Evolutionary conservation across 2,329 filamentous ascomycete species (phyloP).

Genomic region (Epichloe bromicola): DNA sequence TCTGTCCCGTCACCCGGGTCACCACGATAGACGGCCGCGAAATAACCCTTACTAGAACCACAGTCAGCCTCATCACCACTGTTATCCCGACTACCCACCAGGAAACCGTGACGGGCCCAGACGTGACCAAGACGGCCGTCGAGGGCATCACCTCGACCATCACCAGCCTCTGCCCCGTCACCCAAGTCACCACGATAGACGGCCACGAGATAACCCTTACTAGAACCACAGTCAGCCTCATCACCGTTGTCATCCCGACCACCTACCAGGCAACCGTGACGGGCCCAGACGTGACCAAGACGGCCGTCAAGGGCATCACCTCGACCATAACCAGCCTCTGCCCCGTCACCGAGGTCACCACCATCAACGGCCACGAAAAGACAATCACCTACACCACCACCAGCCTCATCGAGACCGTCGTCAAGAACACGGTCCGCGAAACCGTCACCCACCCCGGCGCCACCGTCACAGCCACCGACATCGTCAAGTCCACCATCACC

Average conservation of each 20-base stretch:
- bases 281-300: slow-evolving; percentile 20
- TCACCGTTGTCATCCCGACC: slow-evolving; percentile 16
- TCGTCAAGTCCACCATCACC: slow-evolving; percentile 28
- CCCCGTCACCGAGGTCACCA: slow-evolving; percentile 32
- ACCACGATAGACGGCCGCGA: slow-evolving; percentile 15
- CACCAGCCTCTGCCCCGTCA: background rate
- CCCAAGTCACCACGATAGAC: background rate
- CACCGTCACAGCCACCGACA: slow-evolving; percentile 7
- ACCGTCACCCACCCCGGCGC: slow-evolving; percentile 6
- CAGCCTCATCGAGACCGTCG: slow-evolving; percentile 20
- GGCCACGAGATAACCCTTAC: slow-evolving; percentile 11
- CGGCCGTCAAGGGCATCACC: slow-evolving; percentile 22
- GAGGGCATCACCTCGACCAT: background rate
- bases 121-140: background rate
- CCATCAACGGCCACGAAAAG: slow-evolving; percentile 25
- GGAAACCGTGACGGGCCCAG: background rate
- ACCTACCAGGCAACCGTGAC: slow-evolving; percentile 11
- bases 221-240: slow-evolving; percentile 12
- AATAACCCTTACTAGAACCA: slow-evolving; percentile 12
- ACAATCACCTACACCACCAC: slow-evolving; percentile 27
- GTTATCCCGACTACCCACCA: slow-evolving; percentile 16
- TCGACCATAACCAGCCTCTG: slow-evolving; percentile 30
- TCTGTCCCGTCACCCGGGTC: slow-evolving; percentile 27
- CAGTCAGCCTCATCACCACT: slow-evolving; percentile 13
- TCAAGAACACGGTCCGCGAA: slow-evolving; percentile 21